These are phyloP conservation scores for Mycena sp. DNA, from an alignment of 1,284 basidiomycete species.

Conservation along the genomic window DNA sequence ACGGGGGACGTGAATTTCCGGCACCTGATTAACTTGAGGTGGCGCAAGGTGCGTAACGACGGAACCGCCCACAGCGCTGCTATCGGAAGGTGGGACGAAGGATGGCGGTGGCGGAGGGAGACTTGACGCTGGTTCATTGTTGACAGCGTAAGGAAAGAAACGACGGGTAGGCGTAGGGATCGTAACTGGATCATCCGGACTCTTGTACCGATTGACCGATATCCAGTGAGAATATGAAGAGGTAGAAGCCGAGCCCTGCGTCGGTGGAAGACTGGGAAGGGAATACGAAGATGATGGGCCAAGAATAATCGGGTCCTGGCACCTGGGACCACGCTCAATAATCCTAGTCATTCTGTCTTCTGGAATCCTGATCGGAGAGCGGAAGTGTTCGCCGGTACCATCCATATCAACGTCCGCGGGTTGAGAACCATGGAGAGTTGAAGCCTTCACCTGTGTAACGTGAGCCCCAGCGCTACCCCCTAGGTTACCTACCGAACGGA, in stretches of 20 bases:
- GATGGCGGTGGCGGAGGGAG: not conserved
- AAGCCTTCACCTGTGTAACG: conserved; percentile 8
- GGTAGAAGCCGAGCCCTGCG: not conserved
- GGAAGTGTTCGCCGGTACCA: not conserved
- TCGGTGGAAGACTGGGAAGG: not conserved
- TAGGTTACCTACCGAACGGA: no score
- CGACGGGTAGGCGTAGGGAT: not conserved
- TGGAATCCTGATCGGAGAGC: conserved; percentile 19
- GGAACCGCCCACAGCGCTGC: not conserved
- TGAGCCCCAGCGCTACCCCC: no score
- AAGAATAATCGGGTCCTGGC: conserved; percentile 17
- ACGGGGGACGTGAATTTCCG: not conserved
- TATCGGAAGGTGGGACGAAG: not conserved
- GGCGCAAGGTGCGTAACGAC: not conserved
- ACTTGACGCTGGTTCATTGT: not conserved
- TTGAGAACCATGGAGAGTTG: conserved; percentile 5
- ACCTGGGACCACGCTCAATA: conserved; percentile 19
- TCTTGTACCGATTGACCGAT: not conserved
- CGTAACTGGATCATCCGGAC: not conserved
- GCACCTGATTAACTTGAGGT: not conserved
- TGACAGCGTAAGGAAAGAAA: not conserved
- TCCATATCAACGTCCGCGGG: conserved; percentile 11
- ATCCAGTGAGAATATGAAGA: conserved; percentile 23
- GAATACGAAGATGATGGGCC: conserved; percentile 22
- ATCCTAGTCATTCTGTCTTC: conserved; percentile 2